Percentiles rank a stretch among this genome's conserved stretches.
phyloP scores from a whole-genome alignment of 371 early-diverging fungal genomes.

The Mortierella sp. region DNA sequence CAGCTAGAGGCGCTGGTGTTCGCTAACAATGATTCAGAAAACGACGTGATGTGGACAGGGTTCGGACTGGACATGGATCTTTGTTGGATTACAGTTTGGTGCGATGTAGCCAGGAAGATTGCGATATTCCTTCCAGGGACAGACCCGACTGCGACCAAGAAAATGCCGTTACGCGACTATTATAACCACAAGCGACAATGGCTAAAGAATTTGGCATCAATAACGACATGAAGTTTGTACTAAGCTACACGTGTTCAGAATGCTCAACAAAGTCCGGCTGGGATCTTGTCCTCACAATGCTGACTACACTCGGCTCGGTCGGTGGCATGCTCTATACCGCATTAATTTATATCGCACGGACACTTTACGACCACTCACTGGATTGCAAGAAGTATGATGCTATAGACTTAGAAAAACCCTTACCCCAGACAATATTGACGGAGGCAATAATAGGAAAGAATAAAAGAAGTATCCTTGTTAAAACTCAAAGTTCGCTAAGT shows the following conservation, averaged over 20 bases:
- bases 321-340: neutral
- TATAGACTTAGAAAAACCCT: too few relatives aligned
- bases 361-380: neutral
- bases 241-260: neutral
- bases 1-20: neutral
- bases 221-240: neutral
- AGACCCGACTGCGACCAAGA: neutral
- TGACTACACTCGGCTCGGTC: neutral
- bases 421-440: too few relatives aligned
- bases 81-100: neutral
- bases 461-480: too few relatives aligned
- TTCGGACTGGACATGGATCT: neutral
- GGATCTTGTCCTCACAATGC: neutral
- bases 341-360: neutral
- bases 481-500: too few relatives aligned
- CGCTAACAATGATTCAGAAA: neutral
- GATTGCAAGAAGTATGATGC: too few relatives aligned
- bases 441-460: too few relatives aligned
- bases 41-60: neutral
- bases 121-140: neutral
- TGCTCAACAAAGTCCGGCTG: neutral
- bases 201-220: neutral
- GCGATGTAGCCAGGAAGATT: neutral
- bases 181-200: neutral
- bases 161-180: too few relatives aligned